phyloP scores from a whole-genome alignment of 345 rosid species.

The Lepidium africanum region DNA sequence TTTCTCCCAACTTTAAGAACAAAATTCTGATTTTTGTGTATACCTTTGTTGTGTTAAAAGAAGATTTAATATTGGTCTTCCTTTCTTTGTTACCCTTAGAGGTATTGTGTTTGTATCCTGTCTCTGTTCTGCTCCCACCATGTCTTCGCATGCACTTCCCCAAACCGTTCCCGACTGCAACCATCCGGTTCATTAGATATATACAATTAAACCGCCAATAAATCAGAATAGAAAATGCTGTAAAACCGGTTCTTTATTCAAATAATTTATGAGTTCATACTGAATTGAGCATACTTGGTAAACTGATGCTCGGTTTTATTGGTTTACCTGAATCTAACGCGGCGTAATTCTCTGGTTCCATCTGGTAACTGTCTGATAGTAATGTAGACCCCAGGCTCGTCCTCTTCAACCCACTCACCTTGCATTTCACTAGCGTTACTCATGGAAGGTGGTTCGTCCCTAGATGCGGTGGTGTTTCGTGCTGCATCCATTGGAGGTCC shows the following conservation, averaged over 20 bases:
- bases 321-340: conserved; percentile 91
- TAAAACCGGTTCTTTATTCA: too few species aligned
- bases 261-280: too few species aligned
- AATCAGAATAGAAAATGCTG: neutral
- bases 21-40: conserved; percentile 15
- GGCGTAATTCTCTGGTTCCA: conserved; percentile 91
- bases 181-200: conserved; percentile 4
- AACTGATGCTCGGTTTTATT: neutral
- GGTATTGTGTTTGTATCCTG: conserved; percentile 93
- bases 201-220: neutral
- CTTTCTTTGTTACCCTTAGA: conserved; percentile 29
- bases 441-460: conserved; percentile 66
- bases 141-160: conserved; percentile 80
- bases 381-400: conserved; percentile 91
- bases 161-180: conserved; percentile 85
- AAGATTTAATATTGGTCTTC: conserved; percentile 11
- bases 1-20: conserved; percentile 6
- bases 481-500: conserved; percentile 53
- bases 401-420: conserved; percentile 92
- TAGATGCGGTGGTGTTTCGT: conserved; percentile 72
- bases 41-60: conserved; percentile 18
- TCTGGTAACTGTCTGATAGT: conserved; percentile 87
- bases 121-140: conserved; percentile 99
- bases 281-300: too few species aligned
- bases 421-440: conserved; percentile 96